Percentiles rank a stretch among this genome's conserved stretches.
Conservation (phyloP, 257 asterid genomes). For the Fraxinus pennsylvanica region DNA sequence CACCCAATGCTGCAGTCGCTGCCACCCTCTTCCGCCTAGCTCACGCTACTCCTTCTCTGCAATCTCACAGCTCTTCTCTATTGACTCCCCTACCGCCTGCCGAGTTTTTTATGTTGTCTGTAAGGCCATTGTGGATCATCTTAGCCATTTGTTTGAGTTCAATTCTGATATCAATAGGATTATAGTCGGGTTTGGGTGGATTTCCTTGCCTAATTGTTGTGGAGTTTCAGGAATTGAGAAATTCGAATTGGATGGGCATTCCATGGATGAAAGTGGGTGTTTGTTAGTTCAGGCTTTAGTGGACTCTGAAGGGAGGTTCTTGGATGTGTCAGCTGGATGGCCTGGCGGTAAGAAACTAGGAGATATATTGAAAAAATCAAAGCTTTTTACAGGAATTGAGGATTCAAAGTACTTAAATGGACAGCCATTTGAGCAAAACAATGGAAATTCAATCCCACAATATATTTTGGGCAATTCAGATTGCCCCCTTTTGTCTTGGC, state of each 20-base stretch:
- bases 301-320: constrained; percentile 90
- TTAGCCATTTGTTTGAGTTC: constrained; percentile 82
- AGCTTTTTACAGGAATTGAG: constrained; percentile 62
- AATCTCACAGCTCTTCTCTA: constrained; percentile 58
- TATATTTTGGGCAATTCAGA: constrained; percentile 78
- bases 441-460: constrained; percentile 62
- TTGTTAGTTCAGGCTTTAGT: constrained; percentile 84
- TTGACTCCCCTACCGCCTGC: constrained; percentile 62
- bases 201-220: constrained; percentile 83
- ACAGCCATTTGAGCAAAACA: constrained; percentile 52
- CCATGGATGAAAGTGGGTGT: constrained; percentile 40
- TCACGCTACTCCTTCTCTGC: constrained; percentile 66
- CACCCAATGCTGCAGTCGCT: constrained; percentile 66
- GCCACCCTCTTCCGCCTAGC: constrained; percentile 68
- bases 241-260: constrained; percentile 52
- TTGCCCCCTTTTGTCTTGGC: constrained; percentile 79
- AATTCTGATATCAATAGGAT: constrained; percentile 66
- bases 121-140: constrained; percentile 68
- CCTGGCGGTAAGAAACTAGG: constrained; percentile 57
- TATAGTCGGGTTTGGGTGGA: constrained; percentile 88
- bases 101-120: constrained; percentile 72
- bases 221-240: constrained; percentile 78
- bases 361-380: constrained; percentile 56
- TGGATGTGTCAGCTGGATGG: constrained; percentile 96
- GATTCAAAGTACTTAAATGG: constrained; percentile 64